phyloP scores from a whole-genome alignment of 805 yeast genomes.

The Myxozyma vanderwaltii region DNA sequence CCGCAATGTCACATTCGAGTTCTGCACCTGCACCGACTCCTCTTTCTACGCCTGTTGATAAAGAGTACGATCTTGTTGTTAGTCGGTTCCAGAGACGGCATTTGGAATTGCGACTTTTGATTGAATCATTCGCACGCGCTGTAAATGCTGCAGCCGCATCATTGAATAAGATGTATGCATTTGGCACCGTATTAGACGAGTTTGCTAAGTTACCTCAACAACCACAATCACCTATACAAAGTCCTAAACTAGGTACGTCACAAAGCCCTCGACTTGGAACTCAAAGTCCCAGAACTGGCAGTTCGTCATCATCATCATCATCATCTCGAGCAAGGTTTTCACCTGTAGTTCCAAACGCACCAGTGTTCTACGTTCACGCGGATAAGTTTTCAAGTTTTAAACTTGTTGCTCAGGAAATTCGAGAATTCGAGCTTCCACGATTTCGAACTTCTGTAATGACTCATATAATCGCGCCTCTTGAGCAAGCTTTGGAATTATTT shows the following conservation, averaged over 20 bases:
- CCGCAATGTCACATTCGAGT: background rate
- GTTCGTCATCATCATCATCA: background rate
- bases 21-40: background rate
- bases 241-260: background rate
- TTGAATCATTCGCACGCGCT: conserved; percentile 11
- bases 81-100: conserved; percentile 26
- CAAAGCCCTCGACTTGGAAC: background rate
- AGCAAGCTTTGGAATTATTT: conserved; percentile 14
- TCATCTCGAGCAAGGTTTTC: no score
- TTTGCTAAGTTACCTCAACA: conserved; percentile 7
- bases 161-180: conserved; percentile 2
- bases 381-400: conserved; percentile 4
- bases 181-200: conserved; percentile 15
- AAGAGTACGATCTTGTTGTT: conserved; percentile 16
- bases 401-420: conserved; percentile 11
- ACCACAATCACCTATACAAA: background rate
- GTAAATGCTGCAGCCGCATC: background rate
- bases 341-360: background rate
- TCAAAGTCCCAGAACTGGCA: background rate
- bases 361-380: background rate
- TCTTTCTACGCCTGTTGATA: conserved; percentile 12
- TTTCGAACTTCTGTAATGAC: conserved; percentile 18
- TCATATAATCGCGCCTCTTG: conserved; percentile 24
- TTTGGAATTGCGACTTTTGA: conserved; percentile 19
- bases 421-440: conserved; percentile 12